These are phyloP conservation scores for Aphanomyces stellatus DNA, from an alignment of 352 stramenopile genomes.

Conservation along the genomic window DNA sequence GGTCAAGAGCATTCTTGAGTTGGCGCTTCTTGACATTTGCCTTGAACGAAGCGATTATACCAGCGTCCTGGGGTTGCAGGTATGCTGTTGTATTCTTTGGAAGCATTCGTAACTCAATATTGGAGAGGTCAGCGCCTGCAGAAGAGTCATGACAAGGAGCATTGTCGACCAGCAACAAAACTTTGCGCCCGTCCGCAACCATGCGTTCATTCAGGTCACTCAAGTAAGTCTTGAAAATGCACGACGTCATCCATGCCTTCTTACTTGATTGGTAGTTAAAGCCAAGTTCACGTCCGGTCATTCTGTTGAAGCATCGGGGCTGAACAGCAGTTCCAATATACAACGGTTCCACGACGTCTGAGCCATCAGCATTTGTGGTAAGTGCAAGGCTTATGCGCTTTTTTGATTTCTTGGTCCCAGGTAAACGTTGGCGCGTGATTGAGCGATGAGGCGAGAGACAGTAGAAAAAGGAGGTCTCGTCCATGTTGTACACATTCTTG, in stretches of 20 bases:
- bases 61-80: background rate
- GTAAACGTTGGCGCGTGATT: background rate
- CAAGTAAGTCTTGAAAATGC: background rate
- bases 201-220: background rate
- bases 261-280: background rate
- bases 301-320: background rate
- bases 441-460: background rate
- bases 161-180: conserved; percentile 12
- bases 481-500: conserved; percentile 21
- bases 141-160: background rate
- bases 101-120: background rate
- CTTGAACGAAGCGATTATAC: conserved; percentile 6
- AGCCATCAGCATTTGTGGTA: background rate
- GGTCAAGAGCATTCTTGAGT: background rate
- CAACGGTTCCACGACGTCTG: background rate
- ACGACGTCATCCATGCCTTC: conserved; percentile 10
- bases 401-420: conserved; percentile 1
- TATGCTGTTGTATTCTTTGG: background rate
- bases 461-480: conserved; percentile 21
- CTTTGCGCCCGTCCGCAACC: background rate
- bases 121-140: background rate
- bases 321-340: background rate
- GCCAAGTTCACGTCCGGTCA: background rate
- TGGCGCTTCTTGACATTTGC: background rate
- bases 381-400: background rate